Evolutionary conservation across 352 stramenopile species (phyloP), one percentile per base, ranked within the genome.

Genomic region (Phytophthora tentaculata): DNA sequence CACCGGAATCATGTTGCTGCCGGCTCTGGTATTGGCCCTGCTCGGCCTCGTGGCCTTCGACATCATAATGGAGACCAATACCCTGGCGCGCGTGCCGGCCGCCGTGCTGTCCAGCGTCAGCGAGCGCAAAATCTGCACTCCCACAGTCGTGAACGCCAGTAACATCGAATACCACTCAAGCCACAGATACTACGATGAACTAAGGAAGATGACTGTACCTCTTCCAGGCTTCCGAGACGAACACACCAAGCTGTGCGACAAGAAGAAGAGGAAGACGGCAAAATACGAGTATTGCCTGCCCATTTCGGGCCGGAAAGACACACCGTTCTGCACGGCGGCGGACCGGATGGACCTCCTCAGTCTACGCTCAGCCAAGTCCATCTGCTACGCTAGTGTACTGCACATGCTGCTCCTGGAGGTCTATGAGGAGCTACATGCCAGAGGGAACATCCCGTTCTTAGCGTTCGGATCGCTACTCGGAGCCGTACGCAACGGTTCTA

Each of bases 381-480:
- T 80, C 10, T 88, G 80, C 62, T 81, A 78, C 23, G 67, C 52
- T 41, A 86, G 77, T 56, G 73, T 81, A 22, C 61, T 88, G 57
- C 76, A 88, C 57, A 74, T 88, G 67, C 57, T 88, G 22, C 64
- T 88, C 16, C 48, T 84, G 10, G 80, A 88, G 52, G 75, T 84
- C 2, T 86, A 85, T 56, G 69, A 75, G 29, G 73, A 86, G 57
- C 59, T 88, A 12, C 17, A 70, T 19, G 59, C 37, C 0, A 51
- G 71, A 16, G 62, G 64, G 2, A 72, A 61, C 12, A 51, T 67
- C 32, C 80, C 80, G 32, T 61, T 71, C 35, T 22, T 89, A 20
- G 53, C 74, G 4, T 89, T 71, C 20, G 80, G 80, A 35, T 77
- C 80, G 47, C 45, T 88, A 39, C 64, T 88, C 1, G 80, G 80